Conservation (phyloP, 495 filamentous ascomycete species). For the Eremomyces bilateralis region DNA sequence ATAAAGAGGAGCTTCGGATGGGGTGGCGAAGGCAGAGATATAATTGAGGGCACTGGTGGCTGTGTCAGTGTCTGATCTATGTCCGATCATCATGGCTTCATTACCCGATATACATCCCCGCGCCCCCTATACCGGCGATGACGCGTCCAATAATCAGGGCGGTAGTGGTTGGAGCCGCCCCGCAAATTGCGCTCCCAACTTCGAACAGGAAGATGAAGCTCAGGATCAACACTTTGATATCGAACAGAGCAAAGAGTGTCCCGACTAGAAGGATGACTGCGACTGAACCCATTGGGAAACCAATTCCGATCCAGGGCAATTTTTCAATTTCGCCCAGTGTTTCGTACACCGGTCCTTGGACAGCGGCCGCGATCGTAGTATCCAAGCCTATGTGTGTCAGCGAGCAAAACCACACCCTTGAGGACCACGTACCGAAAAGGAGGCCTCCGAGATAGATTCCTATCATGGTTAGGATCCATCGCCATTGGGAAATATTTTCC, state of each 20-base stretch:
- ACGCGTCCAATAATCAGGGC: constrained; percentile 13
- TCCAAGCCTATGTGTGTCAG: too few relatives aligned
- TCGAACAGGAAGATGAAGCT: constrained; percentile 10
- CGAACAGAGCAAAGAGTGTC: constrained; percentile 10
- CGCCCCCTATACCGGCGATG: constrained; percentile 6
- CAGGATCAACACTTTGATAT: constrained; percentile 11
- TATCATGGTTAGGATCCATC: too few relatives aligned
- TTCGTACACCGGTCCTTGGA: constrained; percentile 16
- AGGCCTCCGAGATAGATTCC: too few relatives aligned
- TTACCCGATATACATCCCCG: constrained; percentile 8
- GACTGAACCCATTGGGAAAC: constrained; percentile 10
- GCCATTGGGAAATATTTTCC: too few relatives aligned
- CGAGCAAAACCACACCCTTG: too few relatives aligned
- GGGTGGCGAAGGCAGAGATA: neutral
- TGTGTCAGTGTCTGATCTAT: too few relatives aligned
- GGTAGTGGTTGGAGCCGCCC: constrained; percentile 10
- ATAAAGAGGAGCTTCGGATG: constrained; percentile 1
- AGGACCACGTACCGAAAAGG: too few relatives aligned
- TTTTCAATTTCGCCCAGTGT: constrained; percentile 13
- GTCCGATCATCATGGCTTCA: too few relatives aligned
- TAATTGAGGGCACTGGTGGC: neutral
- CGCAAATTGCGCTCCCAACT: constrained; percentile 12
- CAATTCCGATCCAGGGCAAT: constrained; percentile 12
- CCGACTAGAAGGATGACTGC: constrained; percentile 10
- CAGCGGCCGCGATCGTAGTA: constrained; percentile 21